These are phyloP conservation scores for Geotrichum candidum DNA, from an alignment of 1,139 yeast species.

Conservation along the genomic window DNA sequence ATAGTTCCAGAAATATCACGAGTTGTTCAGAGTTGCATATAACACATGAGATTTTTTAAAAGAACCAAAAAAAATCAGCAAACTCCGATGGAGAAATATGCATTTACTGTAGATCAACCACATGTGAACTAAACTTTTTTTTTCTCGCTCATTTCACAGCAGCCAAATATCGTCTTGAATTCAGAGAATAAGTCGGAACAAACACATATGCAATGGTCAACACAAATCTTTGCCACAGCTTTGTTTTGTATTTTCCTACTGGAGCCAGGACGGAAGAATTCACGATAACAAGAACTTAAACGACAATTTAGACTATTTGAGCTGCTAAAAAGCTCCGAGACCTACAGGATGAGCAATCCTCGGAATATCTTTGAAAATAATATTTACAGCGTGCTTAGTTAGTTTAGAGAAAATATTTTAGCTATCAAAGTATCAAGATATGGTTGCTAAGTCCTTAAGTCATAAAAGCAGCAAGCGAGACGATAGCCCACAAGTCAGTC, in stretches of 20 bases:
- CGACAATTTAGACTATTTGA: background rate
- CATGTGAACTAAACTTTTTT: background rate
- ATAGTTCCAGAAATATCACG: background rate
- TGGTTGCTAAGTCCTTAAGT: too few relatives aligned
- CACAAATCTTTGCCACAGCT: background rate
- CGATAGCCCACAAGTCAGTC: too few relatives aligned
- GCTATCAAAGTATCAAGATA: too few relatives aligned
- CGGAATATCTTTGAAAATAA: background rate
- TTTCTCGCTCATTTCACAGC: background rate
- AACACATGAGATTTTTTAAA: background rate
- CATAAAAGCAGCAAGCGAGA: too few relatives aligned
- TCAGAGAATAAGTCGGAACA: background rate
- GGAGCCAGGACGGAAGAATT: background rate
- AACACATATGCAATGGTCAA: background rate
- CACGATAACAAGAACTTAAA: background rate
- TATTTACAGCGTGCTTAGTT: too few relatives aligned
- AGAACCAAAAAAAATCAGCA: background rate
- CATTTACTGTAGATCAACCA: background rate
- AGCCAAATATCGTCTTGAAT: background rate
- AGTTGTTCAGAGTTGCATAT: background rate
- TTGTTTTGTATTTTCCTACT: background rate
- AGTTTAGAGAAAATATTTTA: too few relatives aligned
- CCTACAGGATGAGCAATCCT: background rate
- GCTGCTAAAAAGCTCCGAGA: background rate
- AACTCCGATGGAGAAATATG: background rate